Evolutionary conservation across 768 basidiomycete genomes (phyloP), one percentile per base, ranked within the genome.

Genomic region (Leccinellum albellum): DNA sequence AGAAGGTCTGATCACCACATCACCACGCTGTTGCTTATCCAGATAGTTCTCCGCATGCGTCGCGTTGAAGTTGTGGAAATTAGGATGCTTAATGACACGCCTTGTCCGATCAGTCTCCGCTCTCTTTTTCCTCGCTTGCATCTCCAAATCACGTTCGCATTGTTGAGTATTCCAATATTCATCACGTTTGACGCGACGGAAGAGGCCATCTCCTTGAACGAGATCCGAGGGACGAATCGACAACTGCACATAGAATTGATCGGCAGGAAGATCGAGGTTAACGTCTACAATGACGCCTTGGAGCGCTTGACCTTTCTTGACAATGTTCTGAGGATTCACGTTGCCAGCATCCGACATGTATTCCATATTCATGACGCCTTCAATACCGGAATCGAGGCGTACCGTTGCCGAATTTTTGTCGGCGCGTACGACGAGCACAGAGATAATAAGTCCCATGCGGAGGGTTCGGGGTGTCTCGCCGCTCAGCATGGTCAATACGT

Each of bases 31-130:
- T 69, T 93, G 91, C 63, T 87, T 87, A 62, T 92, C 89, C 58
- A 99, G 78, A 68, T 88, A 90, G 33, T 85, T 80, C 73, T 98
- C 97, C 2, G 97, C 95, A 63, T 97, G 89, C 14, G 81, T 76
- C 7, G 91, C 86, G 61, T 92, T 95, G 79, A 96, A 87, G 67
- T 97, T 93, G 69, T 95, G 91, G 83, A 98, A 99, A 72, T 96
- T 94, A 2, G 96, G 97, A 71, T 99, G 97, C 70, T 98, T 94
- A 76, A 99, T 91, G 53, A 96, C 85, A 24, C 96, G 80, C 58
- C 92, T 83, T 33, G 85, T 82, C 59, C 83, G 81, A 63, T 91
- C 89, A 9, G 84, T 87, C 66, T 93, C 89, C 2, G 90, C 85
- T 48, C 91, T 79, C 76, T 93, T 95, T 75, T 91, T 95, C 61